phyloP scores from a whole-genome alignment of 768 basidiomycete species.

The Suillus variegatus region DNA sequence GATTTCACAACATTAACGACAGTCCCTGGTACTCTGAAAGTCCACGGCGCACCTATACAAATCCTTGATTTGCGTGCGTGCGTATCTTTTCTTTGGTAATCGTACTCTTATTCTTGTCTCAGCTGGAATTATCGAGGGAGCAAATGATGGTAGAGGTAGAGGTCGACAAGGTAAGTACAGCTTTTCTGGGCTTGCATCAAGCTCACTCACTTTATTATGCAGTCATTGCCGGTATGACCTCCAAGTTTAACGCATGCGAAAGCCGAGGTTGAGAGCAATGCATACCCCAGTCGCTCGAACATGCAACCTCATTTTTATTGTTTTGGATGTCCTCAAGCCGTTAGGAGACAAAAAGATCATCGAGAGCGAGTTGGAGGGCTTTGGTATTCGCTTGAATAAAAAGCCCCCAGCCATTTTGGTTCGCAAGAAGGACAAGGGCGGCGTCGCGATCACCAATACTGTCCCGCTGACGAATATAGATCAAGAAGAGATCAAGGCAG shows the following conservation, averaged over 20 bases:
- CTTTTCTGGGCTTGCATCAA: slow-evolving; percentile 21
- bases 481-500: slow-evolving; percentile 93
- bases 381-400: slow-evolving; percentile 96
- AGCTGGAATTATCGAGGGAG: slow-evolving; percentile 98
- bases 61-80: slow-evolving; percentile 87
- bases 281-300: slow-evolving; percentile 81
- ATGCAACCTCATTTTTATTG: slow-evolving; percentile 98
- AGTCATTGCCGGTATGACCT: slow-evolving; percentile 75
- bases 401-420: slow-evolving; percentile 85
- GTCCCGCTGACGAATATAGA: slow-evolving; percentile 96
- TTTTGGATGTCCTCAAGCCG: slow-evolving; percentile 98
- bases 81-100: neutral
- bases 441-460: slow-evolving; percentile 93
- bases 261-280: slow-evolving; percentile 6
- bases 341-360: slow-evolving; percentile 92
- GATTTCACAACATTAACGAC: slow-evolving; percentile 97
- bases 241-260: slow-evolving; percentile 11
- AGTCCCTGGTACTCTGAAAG: slow-evolving; percentile 91
- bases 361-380: slow-evolving; percentile 94
- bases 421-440: slow-evolving; percentile 86
- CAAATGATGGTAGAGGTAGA: slow-evolving; percentile 93
- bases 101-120: slow-evolving; percentile 19
- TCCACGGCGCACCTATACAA: slow-evolving; percentile 96
- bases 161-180: slow-evolving; percentile 81
- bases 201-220: slow-evolving; percentile 12